Base-by-base conservation (phyloP, 805 yeast species). In the Myxozyma melibiosi region DNA sequence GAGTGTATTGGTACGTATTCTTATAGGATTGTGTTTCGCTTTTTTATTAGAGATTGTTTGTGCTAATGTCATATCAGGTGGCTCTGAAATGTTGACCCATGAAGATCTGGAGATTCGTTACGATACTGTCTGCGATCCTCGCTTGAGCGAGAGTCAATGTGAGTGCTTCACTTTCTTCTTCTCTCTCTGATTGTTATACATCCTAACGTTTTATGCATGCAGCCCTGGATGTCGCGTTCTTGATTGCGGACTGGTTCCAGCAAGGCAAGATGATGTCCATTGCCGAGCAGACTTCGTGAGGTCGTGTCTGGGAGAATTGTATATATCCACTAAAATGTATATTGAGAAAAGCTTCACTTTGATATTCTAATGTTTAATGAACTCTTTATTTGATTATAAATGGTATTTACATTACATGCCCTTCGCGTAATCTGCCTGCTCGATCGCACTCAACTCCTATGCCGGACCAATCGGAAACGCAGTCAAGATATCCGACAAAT, bases 41-140 rank as follows among this genome's bases (percentile, higher is more conserved):
- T 5, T 16, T 24, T 22, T 11, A 6, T n/a, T 35, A 24, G 39
- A 18, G 4, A 9, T 3, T 22, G 18, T 9, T 20, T 8, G 7
- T 24, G 24, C 20, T 18, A 9, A 18, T 4, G 22, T n/a, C n/a
- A 30, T 5, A 6, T 33, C n/a, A 51, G 63, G 63, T 22, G 77
- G 77, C 6, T 72, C 76, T 18, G 73, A 72, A 56, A 64, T 64
- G 37, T 64, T 74, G 25, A 72, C 64, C 35, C 74, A 74, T 44
- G 75, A 73, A 62, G 75, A 74, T 49, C 65, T 74, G 43, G 69
- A 66, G 8, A 62, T 75, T 28, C 69, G 76, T 33, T 75, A 75
- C 62, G 75, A 75, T 40, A 75, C 78, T 1, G 77, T 73, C 5
- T 75, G 78, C 54, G 78, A 75, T 55, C 78, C 78, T 6, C 70